Conservation (phyloP, 2,329 filamentous ascomycete genomes). For the Monilinia polystroma region DNA sequence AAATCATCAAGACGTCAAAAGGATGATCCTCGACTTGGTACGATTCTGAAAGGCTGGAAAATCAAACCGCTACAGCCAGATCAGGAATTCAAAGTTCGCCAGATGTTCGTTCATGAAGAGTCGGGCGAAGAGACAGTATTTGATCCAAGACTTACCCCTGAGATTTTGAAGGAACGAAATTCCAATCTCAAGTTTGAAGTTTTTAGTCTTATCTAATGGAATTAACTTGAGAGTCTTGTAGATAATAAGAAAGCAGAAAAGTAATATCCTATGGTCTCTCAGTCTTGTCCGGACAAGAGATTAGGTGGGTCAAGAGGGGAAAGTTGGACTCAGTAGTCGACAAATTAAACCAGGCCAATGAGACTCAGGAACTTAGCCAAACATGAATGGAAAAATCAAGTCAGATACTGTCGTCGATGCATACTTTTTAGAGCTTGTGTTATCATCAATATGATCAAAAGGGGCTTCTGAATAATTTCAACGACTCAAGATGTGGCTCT, state of each 20-base stretch:
- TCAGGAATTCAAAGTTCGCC: background rate
- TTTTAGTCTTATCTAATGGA: background rate
- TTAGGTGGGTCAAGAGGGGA: background rate
- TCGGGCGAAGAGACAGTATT: background rate
- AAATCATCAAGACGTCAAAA: background rate
- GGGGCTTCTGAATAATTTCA: no score
- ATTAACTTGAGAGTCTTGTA: background rate
- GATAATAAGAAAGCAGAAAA: background rate
- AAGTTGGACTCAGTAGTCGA: background rate
- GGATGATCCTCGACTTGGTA: slow-evolving; percentile 8
- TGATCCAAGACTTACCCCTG: background rate
- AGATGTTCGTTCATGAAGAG: background rate
- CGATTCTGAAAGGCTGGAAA: background rate
- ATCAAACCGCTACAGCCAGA: background rate
- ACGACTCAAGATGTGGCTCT: no score
- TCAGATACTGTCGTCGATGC: background rate
- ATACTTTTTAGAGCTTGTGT: no score
- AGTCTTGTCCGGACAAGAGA: no score
- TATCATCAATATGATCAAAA: no score
- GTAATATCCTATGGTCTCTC: background rate
- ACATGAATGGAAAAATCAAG: background rate
- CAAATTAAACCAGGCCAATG: background rate
- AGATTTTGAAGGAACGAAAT: background rate
- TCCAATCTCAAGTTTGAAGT: background rate
- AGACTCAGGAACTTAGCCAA: background rate